Base-by-base conservation (phyloP, 2,329 filamentous ascomycete genomes). In the Aspergillus proliferans region DNA sequence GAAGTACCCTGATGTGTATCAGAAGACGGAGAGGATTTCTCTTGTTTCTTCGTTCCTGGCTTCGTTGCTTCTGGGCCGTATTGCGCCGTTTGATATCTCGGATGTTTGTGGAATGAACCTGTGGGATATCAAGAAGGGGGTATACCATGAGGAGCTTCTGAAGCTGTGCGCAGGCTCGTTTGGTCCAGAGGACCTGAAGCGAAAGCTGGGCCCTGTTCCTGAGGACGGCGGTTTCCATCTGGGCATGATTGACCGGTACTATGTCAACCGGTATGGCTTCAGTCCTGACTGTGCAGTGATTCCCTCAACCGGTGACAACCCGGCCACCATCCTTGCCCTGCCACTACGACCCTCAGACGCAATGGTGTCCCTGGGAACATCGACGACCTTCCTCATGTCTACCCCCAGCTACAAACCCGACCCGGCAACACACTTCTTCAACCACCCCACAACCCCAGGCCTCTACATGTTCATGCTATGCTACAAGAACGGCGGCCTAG, bases 401-500 rank as follows among this genome's bases (percentile, higher is more conserved):
- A 97, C 93, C 4, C 84, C 88, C n/a, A 79, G 82, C 60, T 97
- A 95, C 78, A 85, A 85, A 67, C 89, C 93, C 2, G 86, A 96
- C 64, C 87, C 89, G 3, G 82, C 87, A 6, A 95, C 95, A 64
- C 93, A 98, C 75, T 95, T 97, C 77, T 94, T 97, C 81, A 95
- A 96, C 75, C 91, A 97, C 70, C 93, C 93, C 1, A 93, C 90
- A 41, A 95, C 89, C 1, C 75, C 84, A 0, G 89, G 87, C 1
- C 81, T 96, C 52, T 96, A 95, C 79, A 97, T 98, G 93, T 97
- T 98, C 72, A 98, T 98, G 93, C 83, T 98, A 33, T 98, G 93
- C 78, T 98, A 97, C 77, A 97, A 97, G 73, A 98, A 98, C 71
- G 93, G 93, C 58, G 90, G 90, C 2, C 82, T 97, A 1, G 92